Conservation (phyloP, 768 basidiomycete species). For the Amanita jacksonii region DNA sequence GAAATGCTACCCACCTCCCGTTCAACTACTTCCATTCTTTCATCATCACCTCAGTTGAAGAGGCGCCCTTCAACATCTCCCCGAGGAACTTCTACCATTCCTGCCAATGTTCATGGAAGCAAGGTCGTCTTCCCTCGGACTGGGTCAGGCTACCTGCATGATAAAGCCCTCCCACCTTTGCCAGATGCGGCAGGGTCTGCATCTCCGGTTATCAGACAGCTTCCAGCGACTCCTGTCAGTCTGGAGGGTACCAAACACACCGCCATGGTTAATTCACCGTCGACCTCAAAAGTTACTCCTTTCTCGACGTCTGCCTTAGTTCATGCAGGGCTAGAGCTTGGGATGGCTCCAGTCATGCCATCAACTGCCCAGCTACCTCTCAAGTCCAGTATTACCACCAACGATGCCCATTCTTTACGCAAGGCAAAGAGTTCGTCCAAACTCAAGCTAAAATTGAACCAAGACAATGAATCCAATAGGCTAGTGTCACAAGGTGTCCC, state of each 20-base stretch:
- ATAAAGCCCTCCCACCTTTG: constrained; percentile 18
- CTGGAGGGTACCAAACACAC: neutral
- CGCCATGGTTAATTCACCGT: neutral
- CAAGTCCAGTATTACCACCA: constrained; percentile 42
- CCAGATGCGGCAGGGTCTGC: constrained; percentile 9
- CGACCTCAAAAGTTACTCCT: neutral
- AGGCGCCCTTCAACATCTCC: constrained; percentile 6
- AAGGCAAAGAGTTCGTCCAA: constrained; percentile 47
- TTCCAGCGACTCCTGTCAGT: constrained; percentile 1
- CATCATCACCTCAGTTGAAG: constrained; percentile 15
- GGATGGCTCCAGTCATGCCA: constrained; percentile 46
- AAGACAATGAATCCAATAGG: constrained; percentile 14
- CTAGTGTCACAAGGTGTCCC: constrained; percentile 8
- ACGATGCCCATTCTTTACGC: constrained; percentile 30
- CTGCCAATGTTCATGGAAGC: neutral
- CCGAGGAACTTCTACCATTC: neutral
- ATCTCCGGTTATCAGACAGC: constrained; percentile 1
- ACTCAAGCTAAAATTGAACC: constrained; percentile 17
- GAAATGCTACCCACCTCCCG: neutral
- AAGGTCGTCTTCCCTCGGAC: constrained; percentile 3
- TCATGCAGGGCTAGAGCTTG: constrained; percentile 49
- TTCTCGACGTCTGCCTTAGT: constrained; percentile 34
- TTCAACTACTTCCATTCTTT: neutral
- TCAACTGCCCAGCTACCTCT: constrained; percentile 26
- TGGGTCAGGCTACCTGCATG: neutral